These are phyloP conservation scores for Microdochium bolleyi DNA, from an alignment of 2,329 filamentous ascomycete species.

Conservation along the genomic window DNA sequence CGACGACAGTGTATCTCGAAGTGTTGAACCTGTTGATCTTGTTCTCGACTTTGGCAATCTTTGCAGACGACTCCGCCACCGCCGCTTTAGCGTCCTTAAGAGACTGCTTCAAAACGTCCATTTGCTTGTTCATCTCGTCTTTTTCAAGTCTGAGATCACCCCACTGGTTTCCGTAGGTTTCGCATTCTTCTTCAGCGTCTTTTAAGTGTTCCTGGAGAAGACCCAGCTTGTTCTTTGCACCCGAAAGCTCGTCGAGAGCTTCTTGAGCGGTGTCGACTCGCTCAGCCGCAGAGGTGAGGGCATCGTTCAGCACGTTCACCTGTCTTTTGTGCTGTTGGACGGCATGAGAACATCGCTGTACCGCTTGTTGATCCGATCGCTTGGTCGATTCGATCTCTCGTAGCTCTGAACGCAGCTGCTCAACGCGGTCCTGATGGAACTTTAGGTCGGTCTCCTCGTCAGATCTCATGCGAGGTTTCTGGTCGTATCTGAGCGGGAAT, in stretches of 20 bases:
- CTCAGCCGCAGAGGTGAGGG: conserved; percentile 53
- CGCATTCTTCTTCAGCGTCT: conserved; percentile 34
- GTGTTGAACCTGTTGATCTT: conserved; percentile 41
- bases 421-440: conserved; percentile 35
- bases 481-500: conserved; percentile 35
- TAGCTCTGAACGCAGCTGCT: conserved; percentile 48
- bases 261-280: conserved; percentile 43
- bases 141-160: conserved; percentile 42
- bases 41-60: conserved; percentile 45
- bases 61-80: conserved; percentile 30
- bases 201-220: conserved; percentile 49
- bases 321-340: conserved; percentile 38
- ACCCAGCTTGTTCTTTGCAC: conserved; percentile 59
- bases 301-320: conserved; percentile 35
- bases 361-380: conserved; percentile 35
- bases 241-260: conserved; percentile 58
- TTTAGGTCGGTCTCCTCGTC: conserved; percentile 32
- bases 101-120: conserved; percentile 29
- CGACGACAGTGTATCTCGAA: conserved; percentile 43
- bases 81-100: conserved; percentile 21
- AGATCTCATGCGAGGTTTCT: conserved; percentile 67
- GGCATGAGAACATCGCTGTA: conserved; percentile 34
- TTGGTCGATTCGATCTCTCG: conserved; percentile 40
- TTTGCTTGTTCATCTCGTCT: conserved; percentile 33
- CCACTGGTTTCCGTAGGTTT: conserved; percentile 46